These are phyloP conservation scores for Camellia sinensis DNA, from an alignment of 148 eudicot genomes.

Conservation along the genomic window DNA sequence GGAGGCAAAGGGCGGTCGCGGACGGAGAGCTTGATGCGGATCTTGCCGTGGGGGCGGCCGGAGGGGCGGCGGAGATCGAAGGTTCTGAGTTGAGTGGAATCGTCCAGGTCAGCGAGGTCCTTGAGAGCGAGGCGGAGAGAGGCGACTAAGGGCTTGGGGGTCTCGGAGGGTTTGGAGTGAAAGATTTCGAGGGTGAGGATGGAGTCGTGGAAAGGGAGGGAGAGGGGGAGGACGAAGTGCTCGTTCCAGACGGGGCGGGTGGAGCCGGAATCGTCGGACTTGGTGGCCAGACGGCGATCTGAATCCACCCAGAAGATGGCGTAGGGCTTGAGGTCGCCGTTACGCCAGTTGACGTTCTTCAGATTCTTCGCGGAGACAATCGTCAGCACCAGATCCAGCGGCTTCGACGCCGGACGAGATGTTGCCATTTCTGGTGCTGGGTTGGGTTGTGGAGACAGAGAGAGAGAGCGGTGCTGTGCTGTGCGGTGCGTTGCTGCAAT, in stretches of 20 bases:
- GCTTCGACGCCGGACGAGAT: constrained; percentile 24
- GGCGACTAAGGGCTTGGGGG: constrained; percentile 69
- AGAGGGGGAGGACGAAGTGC: constrained; percentile 50
- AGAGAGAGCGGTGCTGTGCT: too few relatives aligned
- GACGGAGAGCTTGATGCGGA: constrained; percentile 50
- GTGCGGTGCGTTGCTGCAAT: too few relatives aligned
- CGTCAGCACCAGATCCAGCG: constrained; percentile 51
- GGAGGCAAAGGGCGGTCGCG: constrained; percentile 42
- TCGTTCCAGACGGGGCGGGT: constrained; percentile 93
- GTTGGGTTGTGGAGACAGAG: too few relatives aligned
- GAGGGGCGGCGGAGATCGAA: constrained; percentile 69
- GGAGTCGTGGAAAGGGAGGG: constrained; percentile 36
- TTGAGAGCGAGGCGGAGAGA: constrained; percentile 42
- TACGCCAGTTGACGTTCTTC: constrained; percentile 84
- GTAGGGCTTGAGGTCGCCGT: constrained; percentile 75
- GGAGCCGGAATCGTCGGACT: constrained; percentile 62
- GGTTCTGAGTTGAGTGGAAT: constrained; percentile 23
- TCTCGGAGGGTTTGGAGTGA: constrained; percentile 75
- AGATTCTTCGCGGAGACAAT: constrained; percentile 79
- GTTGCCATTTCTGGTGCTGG: constrained; percentile 17
- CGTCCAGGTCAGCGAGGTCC: constrained; percentile 41
- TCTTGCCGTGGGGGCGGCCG: constrained; percentile 76
- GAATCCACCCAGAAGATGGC: constrained; percentile 77
- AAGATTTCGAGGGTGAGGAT: constrained; percentile 58
- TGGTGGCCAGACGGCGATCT: constrained; percentile 67